Conservation (phyloP, 2,329 filamentous ascomycete species). For the Colletotrichum noveboracense region DNA sequence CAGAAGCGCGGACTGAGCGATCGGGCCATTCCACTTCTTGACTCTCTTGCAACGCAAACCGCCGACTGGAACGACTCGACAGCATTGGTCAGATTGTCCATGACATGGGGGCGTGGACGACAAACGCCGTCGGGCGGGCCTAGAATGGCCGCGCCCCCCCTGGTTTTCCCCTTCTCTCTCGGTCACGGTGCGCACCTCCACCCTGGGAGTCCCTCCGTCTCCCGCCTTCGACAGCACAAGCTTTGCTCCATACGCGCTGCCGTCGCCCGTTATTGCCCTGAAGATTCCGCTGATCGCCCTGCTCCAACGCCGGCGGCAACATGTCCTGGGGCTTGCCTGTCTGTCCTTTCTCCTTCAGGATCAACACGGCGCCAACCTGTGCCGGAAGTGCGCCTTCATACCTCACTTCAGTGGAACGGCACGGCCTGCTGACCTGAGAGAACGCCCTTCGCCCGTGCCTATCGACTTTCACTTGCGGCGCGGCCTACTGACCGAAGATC, state of each 20-base stretch:
- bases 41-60: not conserved
- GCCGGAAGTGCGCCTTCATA: not conserved
- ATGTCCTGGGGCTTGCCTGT: not conserved
- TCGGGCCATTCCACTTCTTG: constrained; percentile 5
- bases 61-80: not conserved
- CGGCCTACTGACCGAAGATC: not conserved
- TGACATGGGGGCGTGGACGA: constrained; percentile 15
- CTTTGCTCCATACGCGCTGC: not conserved
- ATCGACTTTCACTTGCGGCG: not conserved
- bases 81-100: not conserved
- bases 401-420: not conserved
- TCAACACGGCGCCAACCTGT: not conserved
- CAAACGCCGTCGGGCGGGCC: constrained; percentile 12
- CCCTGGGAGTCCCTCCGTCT: not conserved
- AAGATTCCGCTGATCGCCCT: not conserved
- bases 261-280: not conserved
- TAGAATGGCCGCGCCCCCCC: constrained; percentile 10
- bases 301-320: constrained; percentile 1
- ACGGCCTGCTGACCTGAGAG: not conserved
- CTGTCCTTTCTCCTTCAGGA: not conserved
- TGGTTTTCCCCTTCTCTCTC: not conserved
- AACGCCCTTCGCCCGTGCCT: not conserved
- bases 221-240: not conserved
- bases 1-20: not conserved
- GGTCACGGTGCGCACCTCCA: not conserved